Conservation (phyloP, 371 early-diverging fungal genomes). For the Choanephora cucurbitarum region DNA sequence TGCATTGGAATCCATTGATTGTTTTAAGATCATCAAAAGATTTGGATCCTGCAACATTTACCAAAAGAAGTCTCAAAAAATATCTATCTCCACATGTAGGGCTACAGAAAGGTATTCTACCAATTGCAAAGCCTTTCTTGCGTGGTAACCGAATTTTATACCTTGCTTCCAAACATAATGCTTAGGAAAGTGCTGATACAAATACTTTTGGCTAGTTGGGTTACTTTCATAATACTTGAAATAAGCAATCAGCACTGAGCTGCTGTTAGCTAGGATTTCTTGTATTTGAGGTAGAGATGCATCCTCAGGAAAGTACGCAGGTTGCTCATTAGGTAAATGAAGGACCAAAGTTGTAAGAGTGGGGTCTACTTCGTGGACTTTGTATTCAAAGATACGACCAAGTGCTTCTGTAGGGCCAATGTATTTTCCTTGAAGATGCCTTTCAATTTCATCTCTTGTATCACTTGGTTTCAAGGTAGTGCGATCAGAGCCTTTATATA, state of each 20-base stretch:
- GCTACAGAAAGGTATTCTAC: slow-evolving; percentile 5
- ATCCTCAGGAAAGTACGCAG: slow-evolving; percentile 7
- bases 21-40: slow-evolving; percentile 5
- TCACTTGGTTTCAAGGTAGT: slow-evolving; percentile 7
- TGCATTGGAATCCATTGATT: background rate
- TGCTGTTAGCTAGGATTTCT: background rate
- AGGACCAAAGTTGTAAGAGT: background rate
- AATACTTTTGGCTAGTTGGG: background rate
- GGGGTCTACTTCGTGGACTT: slow-evolving; percentile 2
- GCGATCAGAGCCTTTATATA: slow-evolving; percentile 33
- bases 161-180: background rate
- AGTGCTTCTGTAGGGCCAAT: no score
- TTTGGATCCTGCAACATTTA: background rate
- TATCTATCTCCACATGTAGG: slow-evolving; percentile 2
- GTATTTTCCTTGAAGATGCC: no score
- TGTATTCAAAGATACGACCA: slow-evolving; percentile 3
- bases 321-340: slow-evolving; percentile 6
- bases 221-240: slow-evolving; percentile 2
- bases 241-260: background rate
- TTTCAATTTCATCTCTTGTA: slow-evolving; percentile 6
- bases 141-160: background rate
- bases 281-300: background rate
- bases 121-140: slow-evolving; percentile 2
- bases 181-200: slow-evolving; percentile 12
- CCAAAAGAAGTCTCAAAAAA: slow-evolving; percentile 1